phyloP scores from a whole-genome alignment of 163 green algal species.

The Prototheca cutis region DNA sequence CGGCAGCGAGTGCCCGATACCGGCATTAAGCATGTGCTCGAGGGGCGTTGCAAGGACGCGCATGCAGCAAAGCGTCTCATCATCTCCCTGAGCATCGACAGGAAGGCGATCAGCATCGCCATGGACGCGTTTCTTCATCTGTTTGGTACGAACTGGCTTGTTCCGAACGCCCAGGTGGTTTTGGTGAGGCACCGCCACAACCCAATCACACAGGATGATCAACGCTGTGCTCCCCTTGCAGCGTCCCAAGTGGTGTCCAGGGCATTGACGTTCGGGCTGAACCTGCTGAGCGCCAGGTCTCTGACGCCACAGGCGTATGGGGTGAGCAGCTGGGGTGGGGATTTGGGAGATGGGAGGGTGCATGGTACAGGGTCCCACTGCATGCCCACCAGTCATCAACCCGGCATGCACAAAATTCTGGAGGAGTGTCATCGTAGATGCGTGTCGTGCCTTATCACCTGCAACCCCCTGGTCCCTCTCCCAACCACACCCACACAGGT shows the following conservation, averaged over 20 bases:
- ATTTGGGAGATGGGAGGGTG: background rate
- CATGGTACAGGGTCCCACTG: background rate
- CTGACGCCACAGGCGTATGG: conserved; percentile 68
- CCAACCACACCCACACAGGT: conserved; percentile 31
- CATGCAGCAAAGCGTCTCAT: too few relatives aligned
- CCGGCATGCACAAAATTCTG: background rate
- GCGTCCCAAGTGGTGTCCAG: conserved; percentile 60
- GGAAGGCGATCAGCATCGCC: too few relatives aligned
- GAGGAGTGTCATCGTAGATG: background rate
- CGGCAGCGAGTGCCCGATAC: too few relatives aligned
- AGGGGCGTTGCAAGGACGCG: too few relatives aligned
- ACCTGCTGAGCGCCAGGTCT: conserved; percentile 53
- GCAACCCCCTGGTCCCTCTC: too few relatives aligned
- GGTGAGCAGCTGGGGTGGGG: conserved; percentile 22
- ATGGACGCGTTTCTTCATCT: conserved; percentile 18
- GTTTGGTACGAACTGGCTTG: conserved; percentile 22
- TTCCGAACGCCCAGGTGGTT: too few relatives aligned
- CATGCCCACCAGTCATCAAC: background rate
- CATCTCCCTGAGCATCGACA: too few relatives aligned
- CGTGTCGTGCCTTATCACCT: too few relatives aligned
- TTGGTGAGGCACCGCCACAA: background rate
- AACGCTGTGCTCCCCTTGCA: conserved; percentile 15
- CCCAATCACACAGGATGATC: background rate
- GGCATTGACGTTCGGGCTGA: conserved; percentile 68
- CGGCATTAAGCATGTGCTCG: too few relatives aligned